These are phyloP conservation scores for Glycine soja DNA, from an alignment of 306 rosid species.

Conservation along the genomic window DNA sequence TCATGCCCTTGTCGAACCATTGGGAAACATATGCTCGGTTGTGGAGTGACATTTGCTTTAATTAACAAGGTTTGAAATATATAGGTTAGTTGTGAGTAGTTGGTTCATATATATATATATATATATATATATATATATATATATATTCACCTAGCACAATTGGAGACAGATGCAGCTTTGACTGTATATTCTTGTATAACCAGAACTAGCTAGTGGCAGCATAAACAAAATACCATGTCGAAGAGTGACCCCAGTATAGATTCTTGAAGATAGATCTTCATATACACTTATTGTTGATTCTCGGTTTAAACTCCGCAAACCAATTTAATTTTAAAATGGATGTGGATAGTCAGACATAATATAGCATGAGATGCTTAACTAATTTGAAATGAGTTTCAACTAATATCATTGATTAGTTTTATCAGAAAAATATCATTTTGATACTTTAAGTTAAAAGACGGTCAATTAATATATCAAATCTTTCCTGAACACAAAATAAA, in stretches of 20 bases:
- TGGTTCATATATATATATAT: not conserved
- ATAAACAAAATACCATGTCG: constrained; percentile 2
- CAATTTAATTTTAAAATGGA: not conserved
- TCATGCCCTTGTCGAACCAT: constrained; percentile 46
- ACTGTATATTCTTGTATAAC: not conserved
- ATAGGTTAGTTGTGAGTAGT: constrained; percentile 26
- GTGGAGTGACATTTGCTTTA: constrained; percentile 51
- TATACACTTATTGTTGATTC: constrained; percentile 19
- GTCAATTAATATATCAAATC: too few species aligned
- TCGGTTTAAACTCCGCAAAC: not conserved
- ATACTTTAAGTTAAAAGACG: too few species aligned
- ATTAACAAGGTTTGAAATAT: constrained; percentile 10
- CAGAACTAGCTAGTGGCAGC: not conserved
- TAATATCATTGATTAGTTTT: not conserved
- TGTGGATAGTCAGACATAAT: not conserved
- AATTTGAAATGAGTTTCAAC: too few species aligned
- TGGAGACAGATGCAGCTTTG: constrained; percentile 1
- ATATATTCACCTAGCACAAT: not conserved
- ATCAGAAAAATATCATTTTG: too few species aligned
- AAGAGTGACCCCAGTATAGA: not conserved
- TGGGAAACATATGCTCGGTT: constrained; percentile 60
- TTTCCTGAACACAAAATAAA: too few species aligned
- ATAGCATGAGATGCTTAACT: too few species aligned
- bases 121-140: not conserved
- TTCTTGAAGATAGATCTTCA: constrained; percentile 27